Conservation (phyloP, 148 eudicot genomes). For the Limonium bicolor region DNA sequence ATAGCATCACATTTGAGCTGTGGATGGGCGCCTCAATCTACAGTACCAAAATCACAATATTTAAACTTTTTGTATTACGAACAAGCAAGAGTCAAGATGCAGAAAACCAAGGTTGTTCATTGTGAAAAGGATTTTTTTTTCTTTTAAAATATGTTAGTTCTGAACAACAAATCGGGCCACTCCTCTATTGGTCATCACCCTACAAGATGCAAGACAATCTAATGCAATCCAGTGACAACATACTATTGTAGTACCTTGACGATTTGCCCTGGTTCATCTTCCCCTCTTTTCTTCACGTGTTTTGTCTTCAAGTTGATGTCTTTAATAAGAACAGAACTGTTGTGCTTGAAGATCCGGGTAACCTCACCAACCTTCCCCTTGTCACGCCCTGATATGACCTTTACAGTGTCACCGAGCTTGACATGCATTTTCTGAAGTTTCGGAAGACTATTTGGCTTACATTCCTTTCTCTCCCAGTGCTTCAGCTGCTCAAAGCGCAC, state of each 20-base stretch:
- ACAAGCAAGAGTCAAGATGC: too few relatives aligned
- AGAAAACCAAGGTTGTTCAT: too few relatives aligned
- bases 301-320: constrained; percentile 88
- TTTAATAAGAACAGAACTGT: constrained; percentile 59
- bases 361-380: constrained; percentile 87
- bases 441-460: constrained; percentile 95
- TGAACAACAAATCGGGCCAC: too few relatives aligned
- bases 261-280: constrained; percentile 80
- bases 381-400: constrained; percentile 80
- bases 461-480: constrained; percentile 86
- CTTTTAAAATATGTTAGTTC: too few relatives aligned
- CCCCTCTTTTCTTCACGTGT: constrained; percentile 65
- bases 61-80: too few relatives aligned
- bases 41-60: background rate
- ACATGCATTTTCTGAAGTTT: constrained; percentile 86
- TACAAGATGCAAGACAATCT: background rate
- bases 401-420: constrained; percentile 82
- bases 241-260: constrained; percentile 84
- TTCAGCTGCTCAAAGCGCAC: constrained; percentile 51
- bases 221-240: background rate
- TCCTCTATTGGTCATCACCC: too few relatives aligned
- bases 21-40: constrained; percentile 90
- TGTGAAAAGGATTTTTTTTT: too few relatives aligned
- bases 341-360: constrained; percentile 52
- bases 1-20: constrained; percentile 96